These are phyloP conservation scores for Bocquillonia castaneifolia DNA, from an alignment of 441 rosid genomes.

Conservation along the genomic window DNA sequence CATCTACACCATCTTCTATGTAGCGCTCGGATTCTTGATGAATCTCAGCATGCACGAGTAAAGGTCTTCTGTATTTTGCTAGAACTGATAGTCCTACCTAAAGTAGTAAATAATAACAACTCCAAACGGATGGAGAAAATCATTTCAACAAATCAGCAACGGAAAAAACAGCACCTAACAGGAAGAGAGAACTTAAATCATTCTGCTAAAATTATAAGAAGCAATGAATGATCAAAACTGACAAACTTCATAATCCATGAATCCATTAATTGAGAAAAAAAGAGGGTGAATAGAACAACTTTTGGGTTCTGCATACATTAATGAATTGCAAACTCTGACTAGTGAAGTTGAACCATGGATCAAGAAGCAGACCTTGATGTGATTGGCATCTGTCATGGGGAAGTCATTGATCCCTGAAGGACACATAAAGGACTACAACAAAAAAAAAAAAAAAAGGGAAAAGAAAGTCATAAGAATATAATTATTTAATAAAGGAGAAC, in stretches of 20 bases:
- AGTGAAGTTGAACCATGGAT: slow-evolving; percentile 5
- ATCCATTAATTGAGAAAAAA: background rate
- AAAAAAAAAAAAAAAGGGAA: slow-evolving; percentile 25
- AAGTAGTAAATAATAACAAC: slow-evolving; percentile 20
- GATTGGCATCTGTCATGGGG: slow-evolving; percentile 83
- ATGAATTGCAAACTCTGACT: background rate
- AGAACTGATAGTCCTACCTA: slow-evolving; percentile 77
- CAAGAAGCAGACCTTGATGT: slow-evolving; percentile 59
- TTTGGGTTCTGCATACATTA: background rate
- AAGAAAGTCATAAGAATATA: slow-evolving; percentile 19
- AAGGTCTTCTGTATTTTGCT: slow-evolving; percentile 78
- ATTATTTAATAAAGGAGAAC: slow-evolving; percentile 1
- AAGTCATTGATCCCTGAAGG: slow-evolving; percentile 97
- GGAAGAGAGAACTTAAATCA: background rate
- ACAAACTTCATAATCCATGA: background rate
- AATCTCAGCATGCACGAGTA: slow-evolving; percentile 93
- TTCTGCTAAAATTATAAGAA: background rate
- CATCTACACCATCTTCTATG: slow-evolving; percentile 37
- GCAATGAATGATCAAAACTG: background rate
- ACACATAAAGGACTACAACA: slow-evolving; percentile 94
- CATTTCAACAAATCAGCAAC: background rate
- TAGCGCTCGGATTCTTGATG: slow-evolving; percentile 30
- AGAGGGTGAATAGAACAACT: background rate
- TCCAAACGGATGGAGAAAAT: slow-evolving; percentile 1
- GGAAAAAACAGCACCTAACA: background rate